Evolutionary conservation across 2,329 filamentous ascomycete genomes (phyloP).

Genomic region (Pseudocercospora fuligena): DNA sequence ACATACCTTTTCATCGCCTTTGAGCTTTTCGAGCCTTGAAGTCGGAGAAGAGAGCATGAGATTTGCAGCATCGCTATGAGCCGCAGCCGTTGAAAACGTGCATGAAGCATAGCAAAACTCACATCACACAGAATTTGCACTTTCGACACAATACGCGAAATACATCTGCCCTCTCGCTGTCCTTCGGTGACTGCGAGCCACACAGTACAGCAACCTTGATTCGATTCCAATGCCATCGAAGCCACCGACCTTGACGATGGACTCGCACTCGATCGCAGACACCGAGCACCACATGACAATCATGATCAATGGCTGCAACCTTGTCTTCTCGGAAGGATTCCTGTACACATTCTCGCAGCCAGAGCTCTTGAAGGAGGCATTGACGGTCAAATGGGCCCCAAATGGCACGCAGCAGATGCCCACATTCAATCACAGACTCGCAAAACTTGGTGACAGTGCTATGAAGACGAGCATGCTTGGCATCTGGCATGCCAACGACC

Average conservation of each 20-base stretch:
- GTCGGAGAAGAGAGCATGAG: neutral
- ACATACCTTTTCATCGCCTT: slow-evolving; percentile 1
- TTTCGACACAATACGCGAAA: no score
- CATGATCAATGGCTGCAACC: neutral
- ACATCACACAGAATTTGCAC: no score
- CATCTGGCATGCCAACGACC: neutral
- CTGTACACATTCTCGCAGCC: neutral
- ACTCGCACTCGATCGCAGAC: neutral
- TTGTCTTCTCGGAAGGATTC: slow-evolving; percentile 4
- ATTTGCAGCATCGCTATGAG: no score
- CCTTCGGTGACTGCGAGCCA: no score
- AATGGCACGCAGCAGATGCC: neutral
- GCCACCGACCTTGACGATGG: neutral
- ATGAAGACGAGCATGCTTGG: neutral
- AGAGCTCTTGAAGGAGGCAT: neutral
- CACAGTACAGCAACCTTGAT: neutral
- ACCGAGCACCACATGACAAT: neutral
- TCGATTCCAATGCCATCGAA: neutral
- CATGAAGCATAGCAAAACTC: no score
- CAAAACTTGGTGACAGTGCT: slow-evolving; percentile 5
- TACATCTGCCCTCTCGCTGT: no score
- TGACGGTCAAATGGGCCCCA: neutral
- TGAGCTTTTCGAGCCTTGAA: neutral
- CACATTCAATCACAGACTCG: neutral
- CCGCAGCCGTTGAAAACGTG: no score